Conservation (phyloP, 164 flowering plant genomes). For the Piper longum region DNA sequence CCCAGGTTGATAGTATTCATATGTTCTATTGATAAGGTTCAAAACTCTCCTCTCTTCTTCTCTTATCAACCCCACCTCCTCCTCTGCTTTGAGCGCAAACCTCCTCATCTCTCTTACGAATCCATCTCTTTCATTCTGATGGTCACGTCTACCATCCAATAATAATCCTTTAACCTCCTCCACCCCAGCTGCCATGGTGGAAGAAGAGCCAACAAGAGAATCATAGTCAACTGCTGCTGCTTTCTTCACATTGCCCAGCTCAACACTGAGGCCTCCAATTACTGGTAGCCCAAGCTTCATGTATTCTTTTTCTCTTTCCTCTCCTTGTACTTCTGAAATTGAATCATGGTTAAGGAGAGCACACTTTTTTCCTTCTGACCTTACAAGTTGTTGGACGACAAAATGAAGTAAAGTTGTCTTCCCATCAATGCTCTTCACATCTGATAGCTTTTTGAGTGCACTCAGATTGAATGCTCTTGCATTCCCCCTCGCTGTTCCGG, state of each 20-base stretch:
- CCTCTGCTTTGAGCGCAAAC: constrained; percentile 41
- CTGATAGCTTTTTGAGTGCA: constrained; percentile 53
- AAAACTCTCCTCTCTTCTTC: constrained; percentile 50
- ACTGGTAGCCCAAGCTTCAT: constrained; percentile 44
- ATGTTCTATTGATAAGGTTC: constrained; percentile 55
- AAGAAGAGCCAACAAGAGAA: constrained; percentile 15
- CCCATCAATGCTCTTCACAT: constrained; percentile 67
- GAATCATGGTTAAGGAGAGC: constrained; percentile 17
- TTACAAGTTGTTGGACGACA: constrained; percentile 65
- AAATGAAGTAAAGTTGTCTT: constrained; percentile 73
- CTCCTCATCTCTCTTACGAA: constrained; percentile 47
- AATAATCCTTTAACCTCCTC: constrained; percentile 17
- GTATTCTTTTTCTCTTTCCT: constrained; percentile 38
- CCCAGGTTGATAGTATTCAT: constrained; percentile 63
- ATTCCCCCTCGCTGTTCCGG: constrained; percentile 40
- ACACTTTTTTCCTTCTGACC: constrained; percentile 58
- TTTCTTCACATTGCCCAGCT: constrained; percentile 53
- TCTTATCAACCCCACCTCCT: constrained; percentile 38
- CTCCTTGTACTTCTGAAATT: constrained; percentile 4
- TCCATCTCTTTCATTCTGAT: constrained; percentile 15
- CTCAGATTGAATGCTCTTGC: constrained; percentile 43
- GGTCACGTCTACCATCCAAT: constrained; percentile 9
- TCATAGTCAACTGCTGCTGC: constrained; percentile 55
- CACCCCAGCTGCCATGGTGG: constrained; percentile 18
- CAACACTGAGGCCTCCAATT: constrained; percentile 42